A percentile compares a stretch with the other conserved stretches of the same genome.
Conservation (phyloP, 495 filamentous ascomycete species). For the Aspergillus sclerotiicarbonarius region DNA sequence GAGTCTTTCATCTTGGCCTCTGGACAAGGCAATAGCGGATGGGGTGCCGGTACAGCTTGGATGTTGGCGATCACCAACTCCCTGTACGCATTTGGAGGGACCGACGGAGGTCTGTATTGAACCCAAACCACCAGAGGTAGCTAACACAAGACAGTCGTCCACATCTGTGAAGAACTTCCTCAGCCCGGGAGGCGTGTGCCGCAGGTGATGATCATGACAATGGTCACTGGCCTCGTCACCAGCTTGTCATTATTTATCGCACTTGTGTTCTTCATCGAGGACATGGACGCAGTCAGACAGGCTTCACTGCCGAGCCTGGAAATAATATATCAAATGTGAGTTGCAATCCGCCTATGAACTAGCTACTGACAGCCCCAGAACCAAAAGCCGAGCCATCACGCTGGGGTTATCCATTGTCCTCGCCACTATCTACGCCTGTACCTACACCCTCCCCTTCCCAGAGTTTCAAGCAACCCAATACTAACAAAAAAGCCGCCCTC, state of each 20-base stretch:
- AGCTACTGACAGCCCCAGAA: conserved; percentile 9
- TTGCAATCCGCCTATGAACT: not conserved
- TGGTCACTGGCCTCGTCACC: conserved; percentile 26
- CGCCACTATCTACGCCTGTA: conserved; percentile 12
- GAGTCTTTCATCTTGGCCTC: conserved; percentile 17
- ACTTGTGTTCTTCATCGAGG: conserved; percentile 27
- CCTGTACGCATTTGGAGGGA: conserved; percentile 31
- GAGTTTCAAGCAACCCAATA: no score
- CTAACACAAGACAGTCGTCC: conserved; percentile 6
- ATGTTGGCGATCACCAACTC: conserved; percentile 34
- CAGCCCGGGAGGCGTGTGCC: conserved; percentile 25
- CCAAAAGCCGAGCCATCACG: conserved; percentile 22
- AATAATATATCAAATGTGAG: conserved; percentile 32
- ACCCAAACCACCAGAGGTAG: no score
- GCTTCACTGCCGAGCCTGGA: conserved; percentile 28
- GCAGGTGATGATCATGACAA: conserved; percentile 25
- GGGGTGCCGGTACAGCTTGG: conserved; percentile 36
- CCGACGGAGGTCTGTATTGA: conserved; percentile 24
- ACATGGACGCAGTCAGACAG: conserved; percentile 30
- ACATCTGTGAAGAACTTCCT: conserved; percentile 33
- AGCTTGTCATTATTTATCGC: conserved; percentile 29
- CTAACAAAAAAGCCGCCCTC: conserved; percentile 7
- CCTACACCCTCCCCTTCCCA: no score
- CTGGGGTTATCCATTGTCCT: conserved; percentile 28
- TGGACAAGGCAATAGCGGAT: conserved; percentile 27